Percentiles rank a stretch among this genome's conserved stretches.
phyloP scores from a whole-genome alignment of 2,329 filamentous ascomycete species.

The Stemphylium beticola region DNA sequence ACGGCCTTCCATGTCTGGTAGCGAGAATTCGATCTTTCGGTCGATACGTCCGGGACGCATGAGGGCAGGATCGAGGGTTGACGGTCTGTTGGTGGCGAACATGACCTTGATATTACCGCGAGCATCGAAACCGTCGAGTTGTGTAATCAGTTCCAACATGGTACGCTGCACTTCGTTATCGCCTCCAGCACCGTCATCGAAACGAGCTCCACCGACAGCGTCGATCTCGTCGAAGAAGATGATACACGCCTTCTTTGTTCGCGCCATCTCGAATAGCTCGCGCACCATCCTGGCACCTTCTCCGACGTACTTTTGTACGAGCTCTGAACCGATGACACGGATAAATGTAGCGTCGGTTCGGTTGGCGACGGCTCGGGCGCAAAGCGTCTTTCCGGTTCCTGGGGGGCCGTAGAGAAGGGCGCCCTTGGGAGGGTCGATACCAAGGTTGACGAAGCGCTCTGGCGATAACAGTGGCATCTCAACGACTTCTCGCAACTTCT shows the following conservation, averaged over 20 bases:
- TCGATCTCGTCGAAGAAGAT: constrained; percentile 99
- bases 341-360: constrained; percentile 98
- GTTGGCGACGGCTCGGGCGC: constrained; percentile 95
- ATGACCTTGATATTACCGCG: constrained; percentile 99
- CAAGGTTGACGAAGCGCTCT: constrained; percentile 97
- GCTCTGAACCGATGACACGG: constrained; percentile 94
- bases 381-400: constrained; percentile 98
- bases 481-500: constrained; percentile 97
- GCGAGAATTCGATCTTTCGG: constrained; percentile 97
- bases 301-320: constrained; percentile 99
- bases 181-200: constrained; percentile 94
- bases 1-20: constrained; percentile 94
- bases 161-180: constrained; percentile 98
- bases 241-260: constrained; percentile 99
- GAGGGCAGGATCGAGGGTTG: constrained; percentile 92
- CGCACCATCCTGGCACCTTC: constrained; percentile 98
- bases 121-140: constrained; percentile 94
- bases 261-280: constrained; percentile 98
- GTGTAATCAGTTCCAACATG: constrained; percentile 97
- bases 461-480: constrained; percentile 97
- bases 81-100: constrained; percentile 97
- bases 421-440: constrained; percentile 97
- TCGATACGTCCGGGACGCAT: constrained; percentile 98
- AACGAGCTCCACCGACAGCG: constrained; percentile 92
- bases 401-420: constrained; percentile 95